Base-by-base conservation (phyloP, 2,329 filamentous ascomycete species). In the Grosmannia serpens region DNA sequence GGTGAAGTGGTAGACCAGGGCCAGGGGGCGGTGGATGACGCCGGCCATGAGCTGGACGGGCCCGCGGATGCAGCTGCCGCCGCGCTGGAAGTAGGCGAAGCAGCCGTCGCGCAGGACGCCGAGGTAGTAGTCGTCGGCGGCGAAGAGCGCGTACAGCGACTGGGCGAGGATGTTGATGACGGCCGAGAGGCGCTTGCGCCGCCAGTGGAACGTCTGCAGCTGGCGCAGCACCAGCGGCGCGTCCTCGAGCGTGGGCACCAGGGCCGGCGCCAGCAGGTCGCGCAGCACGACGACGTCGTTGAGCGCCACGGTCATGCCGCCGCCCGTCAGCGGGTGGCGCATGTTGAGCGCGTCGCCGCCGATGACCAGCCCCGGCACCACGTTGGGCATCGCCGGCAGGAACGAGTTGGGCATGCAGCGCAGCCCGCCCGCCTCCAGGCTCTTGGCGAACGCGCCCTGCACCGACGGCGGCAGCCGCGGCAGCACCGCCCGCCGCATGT, bases 151-250 rank as follows among this genome's bases (percentile, higher is more conserved):
- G 75, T 99, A 99, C 1, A 99, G 80, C 0, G 94, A 91, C 77
- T 94, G 89, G 1, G 94, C 92, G n/a, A 99, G 84, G 65, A 97
- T 95, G 73, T 99, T 99, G 78, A 99, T 94, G 65, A 96, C 91
- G 57, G 84, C 84, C 0, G 89, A 89, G 55, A 91, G 78, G 63
- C 78, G 76, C 76, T 97, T 97, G 67, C 94, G 84, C 64, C 78
- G 78, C 89, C 89, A 95, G 78, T 97, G 91, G 74, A 97, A 94
- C 20, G 77, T 71, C 15, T 78, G 74, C 76, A 97, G 83, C 65
- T 87, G 87, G 56, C 74, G 73, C 57, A 85, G 73, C 7, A 99
- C 84, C 46, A 81, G 78, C 2, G 72, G 70, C 3, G 82, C 80
- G 71, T 96, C 81, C 60, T 80, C 80, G 3, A 99, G 80, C 62